phyloP scores from a whole-genome alignment of 1,284 basidiomycete species.

The Ganoderma multipileum region DNA sequence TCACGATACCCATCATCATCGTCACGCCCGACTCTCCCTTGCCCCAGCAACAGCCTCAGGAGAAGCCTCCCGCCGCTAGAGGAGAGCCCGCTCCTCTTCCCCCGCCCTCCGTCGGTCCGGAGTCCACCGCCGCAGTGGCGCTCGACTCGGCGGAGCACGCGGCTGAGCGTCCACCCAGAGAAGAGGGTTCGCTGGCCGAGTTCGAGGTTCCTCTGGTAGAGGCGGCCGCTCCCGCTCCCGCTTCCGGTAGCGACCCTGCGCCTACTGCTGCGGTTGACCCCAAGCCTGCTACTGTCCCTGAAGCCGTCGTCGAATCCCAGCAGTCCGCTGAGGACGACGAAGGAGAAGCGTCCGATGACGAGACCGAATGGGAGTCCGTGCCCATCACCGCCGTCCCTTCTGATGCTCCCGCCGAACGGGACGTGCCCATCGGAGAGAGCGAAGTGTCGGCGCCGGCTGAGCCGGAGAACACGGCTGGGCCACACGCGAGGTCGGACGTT shows the following conservation, averaged over 20 bases:
- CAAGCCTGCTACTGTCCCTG: neutral
- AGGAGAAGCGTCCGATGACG: neutral
- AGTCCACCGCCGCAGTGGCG: neutral
- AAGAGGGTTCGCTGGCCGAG: neutral
- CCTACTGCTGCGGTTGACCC: neutral
- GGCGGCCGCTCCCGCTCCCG: neutral
- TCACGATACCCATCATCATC: neutral
- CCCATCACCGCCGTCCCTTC: neutral
- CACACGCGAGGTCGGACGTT: neutral
- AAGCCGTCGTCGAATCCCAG: neutral
- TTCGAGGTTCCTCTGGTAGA: neutral
- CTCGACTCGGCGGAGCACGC: neutral
- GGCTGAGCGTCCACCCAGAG: neutral
- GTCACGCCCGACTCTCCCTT: neutral
- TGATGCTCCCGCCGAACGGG: neutral
- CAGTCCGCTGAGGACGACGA: neutral
- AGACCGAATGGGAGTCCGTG: neutral
- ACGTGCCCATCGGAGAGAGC: too few relatives aligned
- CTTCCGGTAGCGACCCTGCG: neutral
- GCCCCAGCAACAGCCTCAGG: neutral
- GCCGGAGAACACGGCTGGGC: neutral
- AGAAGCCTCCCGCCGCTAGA: too few relatives aligned
- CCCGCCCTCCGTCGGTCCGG: neutral
- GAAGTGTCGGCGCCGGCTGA: neutral
- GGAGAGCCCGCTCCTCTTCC: neutral